Evolutionary conservation across 208 protist species (phyloP).

Genomic region (Phytomonas francai): DNA sequence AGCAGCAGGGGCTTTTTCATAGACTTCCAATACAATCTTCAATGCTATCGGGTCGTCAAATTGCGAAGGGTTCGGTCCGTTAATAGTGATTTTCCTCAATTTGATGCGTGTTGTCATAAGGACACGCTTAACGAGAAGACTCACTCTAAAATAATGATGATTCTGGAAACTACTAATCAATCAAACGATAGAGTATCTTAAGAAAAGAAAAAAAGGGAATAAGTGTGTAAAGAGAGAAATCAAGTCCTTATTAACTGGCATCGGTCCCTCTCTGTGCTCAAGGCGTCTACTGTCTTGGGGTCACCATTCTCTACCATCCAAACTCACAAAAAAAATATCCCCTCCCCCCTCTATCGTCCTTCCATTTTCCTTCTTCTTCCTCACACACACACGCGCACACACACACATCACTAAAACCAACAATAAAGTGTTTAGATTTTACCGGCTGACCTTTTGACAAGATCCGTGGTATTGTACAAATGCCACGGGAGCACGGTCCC

Average conservation of each 20-base stretch:
- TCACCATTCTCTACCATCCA: no score
- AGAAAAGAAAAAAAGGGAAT: not conserved
- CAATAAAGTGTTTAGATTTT: conserved; percentile 17
- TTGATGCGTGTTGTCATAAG: conserved; percentile 50
- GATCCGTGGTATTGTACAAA: conserved; percentile 63
- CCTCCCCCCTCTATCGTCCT: no score
- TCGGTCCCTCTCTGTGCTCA: no score
- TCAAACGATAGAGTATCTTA: not conserved
- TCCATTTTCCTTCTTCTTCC: no score
- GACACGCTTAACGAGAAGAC: not conserved
- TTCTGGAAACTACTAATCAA: not conserved
- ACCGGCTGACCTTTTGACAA: conserved; percentile 34
- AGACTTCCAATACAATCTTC: conserved; percentile 54
- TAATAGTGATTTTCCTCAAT: conserved; percentile 35
- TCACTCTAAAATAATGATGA: not conserved
- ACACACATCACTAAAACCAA: not conserved
- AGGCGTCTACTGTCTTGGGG: no score
- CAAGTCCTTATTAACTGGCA: no score
- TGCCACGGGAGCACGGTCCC: conserved; percentile 86
- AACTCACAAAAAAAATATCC: no score
- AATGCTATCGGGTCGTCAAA: conserved; percentile 52
- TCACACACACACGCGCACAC: not conserved
- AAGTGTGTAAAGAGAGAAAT: no score
- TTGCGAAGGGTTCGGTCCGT: conserved; percentile 29
- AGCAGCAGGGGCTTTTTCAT: conserved; percentile 35